Evolutionary conservation across 805 yeast species (phyloP), one percentile per base, ranked within the genome.

Genomic region (Zygotorulaspora sp.): DNA sequence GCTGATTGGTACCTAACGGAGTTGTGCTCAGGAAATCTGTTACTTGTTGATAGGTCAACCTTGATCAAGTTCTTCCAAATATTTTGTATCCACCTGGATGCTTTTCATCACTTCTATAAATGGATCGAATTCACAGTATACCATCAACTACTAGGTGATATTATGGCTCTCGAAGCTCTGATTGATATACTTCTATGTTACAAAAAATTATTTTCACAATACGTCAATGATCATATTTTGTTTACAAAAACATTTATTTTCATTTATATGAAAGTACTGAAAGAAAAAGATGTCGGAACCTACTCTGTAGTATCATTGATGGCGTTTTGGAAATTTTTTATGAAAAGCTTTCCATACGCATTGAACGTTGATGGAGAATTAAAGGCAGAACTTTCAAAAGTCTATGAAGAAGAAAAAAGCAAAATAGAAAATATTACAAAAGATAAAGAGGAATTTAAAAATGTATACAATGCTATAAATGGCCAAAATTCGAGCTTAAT

Each of bases 1-100:
- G 65, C 71, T 2, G 75, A 72, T 47, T 72, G 77, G 76, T 54
- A 71, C 30, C 65, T 77, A 3, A 63, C 63, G 16, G 65, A 62
- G 27, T 52, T 73, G 13, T 71, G 73, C 42, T 41, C 55, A 0
- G 56, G 58, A 1, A 57, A 65, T 1, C 35, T 43, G 8, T n/a
- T 34, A 2, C 27, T 44, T 2, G 52, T 58, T 7, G 44, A 49
- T 26, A 53, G 40, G 24, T 21, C 36, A 9, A 44, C 33, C 5
- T 22, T 59, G 6, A 22, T 56, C 9, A 44, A 47, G 22, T 53
- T 45, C 13, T 55, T 47, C 27, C 42, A 48, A 35, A 44, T 46
- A 18, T 57, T 52, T 36, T 62, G 51, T 39, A 33, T 35, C 8
- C 47, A 39, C 30, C 52, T 47, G 36, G 51, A 43, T 36, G 56